Base-by-base conservation (phyloP, 164 flowering plant genomes). In the Magnolia changhungtana region DNA sequence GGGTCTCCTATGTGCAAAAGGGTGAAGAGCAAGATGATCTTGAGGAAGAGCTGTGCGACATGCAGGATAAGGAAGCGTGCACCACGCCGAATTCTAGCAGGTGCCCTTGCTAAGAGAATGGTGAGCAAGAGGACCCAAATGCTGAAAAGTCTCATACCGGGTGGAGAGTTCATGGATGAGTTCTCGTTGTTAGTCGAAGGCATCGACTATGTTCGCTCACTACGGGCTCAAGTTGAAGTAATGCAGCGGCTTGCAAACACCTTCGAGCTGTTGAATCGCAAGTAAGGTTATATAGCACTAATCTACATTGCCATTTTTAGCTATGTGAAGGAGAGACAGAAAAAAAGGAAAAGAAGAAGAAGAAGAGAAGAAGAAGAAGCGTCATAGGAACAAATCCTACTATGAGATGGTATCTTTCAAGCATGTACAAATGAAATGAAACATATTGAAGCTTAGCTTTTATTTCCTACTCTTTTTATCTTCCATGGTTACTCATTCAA, bases 221-320 rank as follows among this genome's bases (percentile, higher is more conserved):
- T 94, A 11, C 77, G 74, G 72, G 90, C 91, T 78, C 96, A 91
- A 75, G 90, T 92, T 20, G 92, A 90, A 83, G 94, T 92, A 66
- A 94, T 91, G 98, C 77, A 85, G 49, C 80, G 74, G 74, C 76
- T 92, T 74, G 87, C 86, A 50, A 80, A 69, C 78, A 88, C 83
- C 20, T 76, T 80, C 3, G 77, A 80, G 75, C 75, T 59, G 29
- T 29, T 76, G 6, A 78, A 67, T 61, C 7, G 14, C 75, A 78
- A 80, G 65, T 75, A 78, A 80, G 65, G 81, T 80, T 83, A 75
- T 59, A 31, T 49, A 50, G 50, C 49, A 11, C 66, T 49, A 31
- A 14, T 55, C 14, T 55, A 7, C 59, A 55, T 55, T 72, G 55
- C 49, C 67, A 13, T 14, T 69, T 14, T 5, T 37, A 29, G 11